phyloP scores from a whole-genome alignment of 2,329 filamentous ascomycete genomes.

The Hyphodiscus sp. region DNA sequence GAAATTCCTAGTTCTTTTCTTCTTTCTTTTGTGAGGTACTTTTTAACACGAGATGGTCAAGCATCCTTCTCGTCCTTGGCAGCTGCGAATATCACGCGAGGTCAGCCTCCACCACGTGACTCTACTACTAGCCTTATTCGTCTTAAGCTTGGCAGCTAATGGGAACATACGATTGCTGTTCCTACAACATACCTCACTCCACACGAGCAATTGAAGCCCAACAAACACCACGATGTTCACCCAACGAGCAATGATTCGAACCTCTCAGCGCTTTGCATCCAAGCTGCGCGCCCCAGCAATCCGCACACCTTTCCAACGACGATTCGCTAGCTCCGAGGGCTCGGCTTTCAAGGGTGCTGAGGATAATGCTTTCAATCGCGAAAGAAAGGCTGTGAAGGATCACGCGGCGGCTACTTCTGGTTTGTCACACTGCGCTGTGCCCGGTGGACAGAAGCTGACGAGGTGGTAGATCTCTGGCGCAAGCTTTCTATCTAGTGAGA shows the following conservation, averaged over 20 bases:
- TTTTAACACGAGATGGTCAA: no score
- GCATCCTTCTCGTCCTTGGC: no score
- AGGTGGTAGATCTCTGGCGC: conserved; percentile 73
- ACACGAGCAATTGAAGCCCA: conserved; percentile 21
- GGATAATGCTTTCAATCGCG: conserved; percentile 90
- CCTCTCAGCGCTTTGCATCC: conserved; percentile 55
- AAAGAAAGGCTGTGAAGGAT: conserved; percentile 83
- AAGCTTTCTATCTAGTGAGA: conserved; percentile 94
- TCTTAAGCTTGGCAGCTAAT: not conserved
- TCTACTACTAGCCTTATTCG: not conserved
- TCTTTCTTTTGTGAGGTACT: no score
- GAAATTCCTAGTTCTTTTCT: no score
- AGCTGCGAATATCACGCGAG: conserved; percentile 28
- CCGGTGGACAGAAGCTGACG: conserved; percentile 29
- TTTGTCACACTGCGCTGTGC: conserved; percentile 40
- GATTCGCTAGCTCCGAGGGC: conserved; percentile 57
- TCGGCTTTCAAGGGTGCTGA: conserved; percentile 52
- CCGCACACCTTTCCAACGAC: conserved; percentile 58
- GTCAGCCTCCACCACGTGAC: conserved; percentile 4
- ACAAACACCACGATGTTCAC: conserved; percentile 50
- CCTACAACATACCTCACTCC: not conserved
- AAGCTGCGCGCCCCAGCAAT: conserved; percentile 49
- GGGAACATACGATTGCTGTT: conserved; percentile 9
- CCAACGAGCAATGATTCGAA: conserved; percentile 55
- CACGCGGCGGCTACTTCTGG: conserved; percentile 81